Evolutionary conservation across 2,329 filamentous ascomycete genomes (phyloP).

Genomic region (Neospermospora avenae): DNA sequence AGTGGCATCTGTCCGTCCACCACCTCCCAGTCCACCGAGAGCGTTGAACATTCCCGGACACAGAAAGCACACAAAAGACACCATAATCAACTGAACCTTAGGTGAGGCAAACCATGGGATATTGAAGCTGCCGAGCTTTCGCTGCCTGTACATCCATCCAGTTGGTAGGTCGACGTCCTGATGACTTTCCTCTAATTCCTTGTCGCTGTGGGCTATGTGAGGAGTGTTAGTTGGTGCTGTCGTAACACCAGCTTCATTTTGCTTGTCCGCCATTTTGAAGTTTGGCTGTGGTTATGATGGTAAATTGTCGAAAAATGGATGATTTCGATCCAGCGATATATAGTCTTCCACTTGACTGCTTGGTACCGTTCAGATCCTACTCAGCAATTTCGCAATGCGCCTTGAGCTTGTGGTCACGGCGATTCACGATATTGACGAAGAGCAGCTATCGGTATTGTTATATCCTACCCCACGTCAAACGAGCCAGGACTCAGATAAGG

Average conservation of each 20-base stretch:
- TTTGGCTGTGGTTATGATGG: not conserved
- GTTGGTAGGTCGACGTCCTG: conserved; percentile 10
- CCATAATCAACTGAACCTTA: conserved; percentile 67
- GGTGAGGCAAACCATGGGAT: conserved; percentile 71
- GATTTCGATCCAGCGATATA: not conserved
- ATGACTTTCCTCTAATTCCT: not conserved
- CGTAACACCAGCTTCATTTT: conserved; percentile 7
- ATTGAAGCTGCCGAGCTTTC: conserved; percentile 51
- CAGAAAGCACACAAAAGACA: conserved; percentile 67
- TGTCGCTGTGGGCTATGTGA: not conserved
- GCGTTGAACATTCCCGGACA: conserved; percentile 74
- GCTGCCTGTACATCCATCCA: conserved; percentile 66
- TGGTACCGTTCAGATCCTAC: not conserved
- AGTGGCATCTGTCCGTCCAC: conserved; percentile 51
- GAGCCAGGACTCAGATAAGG: conserved; percentile 2
- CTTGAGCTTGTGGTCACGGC: too few species aligned
- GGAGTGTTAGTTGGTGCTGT: not conserved
- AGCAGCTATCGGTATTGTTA: not conserved
- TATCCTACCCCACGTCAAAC: not conserved
- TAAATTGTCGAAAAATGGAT: not conserved
- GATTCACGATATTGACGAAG: too few species aligned
- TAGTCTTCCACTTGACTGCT: not conserved
- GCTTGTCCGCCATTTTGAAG: conserved; percentile 1
- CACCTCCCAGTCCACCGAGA: conserved; percentile 61
- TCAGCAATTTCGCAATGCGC: not conserved